Base-by-base conservation (phyloP, 345 rosid species). In the Syzygium oleosum region DNA sequence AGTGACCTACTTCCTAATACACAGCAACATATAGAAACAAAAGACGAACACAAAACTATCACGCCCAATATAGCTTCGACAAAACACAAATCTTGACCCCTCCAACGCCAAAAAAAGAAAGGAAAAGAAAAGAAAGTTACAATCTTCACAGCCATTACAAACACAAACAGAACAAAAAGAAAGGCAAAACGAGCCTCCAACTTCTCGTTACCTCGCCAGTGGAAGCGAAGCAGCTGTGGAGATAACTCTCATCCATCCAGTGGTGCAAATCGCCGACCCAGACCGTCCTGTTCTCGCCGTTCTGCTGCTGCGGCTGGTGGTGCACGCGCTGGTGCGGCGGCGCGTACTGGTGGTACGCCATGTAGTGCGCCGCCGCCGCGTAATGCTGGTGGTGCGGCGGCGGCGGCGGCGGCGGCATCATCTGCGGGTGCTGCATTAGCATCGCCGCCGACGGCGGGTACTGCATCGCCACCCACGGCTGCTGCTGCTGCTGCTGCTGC, bases 181-280 rank as follows among this genome's bases (percentile, higher is more conserved):
- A 80, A 56, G 17, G 52, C 19, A 65, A 51, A 51, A 59, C 12
- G 49, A 73, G 83, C 21, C 49, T 22, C 19, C 14, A 41, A 38
- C 83, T 34, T 38, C 27, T 43, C 83, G 34, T 56, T 79, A 97
- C 99, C 99, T 96, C 99, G 87, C 96, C 95, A 9, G 95, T 89
- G 73, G 95, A 91, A 90, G 87, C 95, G 63, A 97, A 97, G 88
- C 95, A 94, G 86, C 85, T 93, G 56, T 96, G 96, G 65, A 95
- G 95, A 87, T 98, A 96, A 86, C 49, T 94, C 92, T 98, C 99
- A 65, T 98, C 99, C 99, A 98, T 96, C 99, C 99, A 98, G 51
- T 93, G 98, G 91, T 94, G 95, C 92, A 98, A 95, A 92, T 98
- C 99, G 43, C 99, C 99, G 86, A 96, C 93, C 99, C 99, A 98